Conservation (phyloP, 495 filamentous ascomycete genomes). For the Copromyces sp. region DNA sequence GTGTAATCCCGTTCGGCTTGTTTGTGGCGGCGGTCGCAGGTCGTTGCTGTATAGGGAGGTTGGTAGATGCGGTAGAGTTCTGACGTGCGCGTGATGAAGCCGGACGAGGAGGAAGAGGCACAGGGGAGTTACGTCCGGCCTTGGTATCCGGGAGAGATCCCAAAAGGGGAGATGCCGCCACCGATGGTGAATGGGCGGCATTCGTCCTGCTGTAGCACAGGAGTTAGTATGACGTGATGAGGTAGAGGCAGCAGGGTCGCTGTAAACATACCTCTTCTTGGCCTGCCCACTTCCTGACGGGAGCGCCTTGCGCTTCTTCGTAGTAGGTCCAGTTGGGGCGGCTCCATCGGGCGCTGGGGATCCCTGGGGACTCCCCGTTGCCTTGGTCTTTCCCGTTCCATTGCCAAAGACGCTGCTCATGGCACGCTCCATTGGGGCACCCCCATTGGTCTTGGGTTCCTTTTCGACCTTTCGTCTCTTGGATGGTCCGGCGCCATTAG, state of each 20-base stretch:
- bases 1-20: slow-evolving; percentile 20
- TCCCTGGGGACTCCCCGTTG: slow-evolving; percentile 47
- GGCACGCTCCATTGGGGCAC: slow-evolving; percentile 57
- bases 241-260: neutral
- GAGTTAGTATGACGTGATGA: neutral
- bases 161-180: slow-evolving; percentile 63
- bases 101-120: slow-evolving; percentile 38
- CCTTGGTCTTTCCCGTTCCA: slow-evolving; percentile 40
- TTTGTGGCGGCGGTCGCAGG: slow-evolving; percentile 53
- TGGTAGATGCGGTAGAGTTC: slow-evolving; percentile 46
- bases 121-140: slow-evolving; percentile 31
- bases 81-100: slow-evolving; percentile 59
- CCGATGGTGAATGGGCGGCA: slow-evolving; percentile 52
- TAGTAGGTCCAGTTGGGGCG: neutral
- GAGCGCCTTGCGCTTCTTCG: slow-evolving; percentile 60
- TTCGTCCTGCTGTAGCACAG: slow-evolving; percentile 15
- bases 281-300: slow-evolving; percentile 49
- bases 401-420: slow-evolving; percentile 49
- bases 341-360: slow-evolving; percentile 48
- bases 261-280: slow-evolving; percentile 57
- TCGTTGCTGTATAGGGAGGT: slow-evolving; percentile 44
- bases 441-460: slow-evolving; percentile 34
- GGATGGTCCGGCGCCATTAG: slow-evolving; percentile 39
- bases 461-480: slow-evolving; percentile 82
- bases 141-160: slow-evolving; percentile 47